Evolutionary conservation across 306 rosid species (phyloP).

Genomic region (Cicer judaicum): DNA sequence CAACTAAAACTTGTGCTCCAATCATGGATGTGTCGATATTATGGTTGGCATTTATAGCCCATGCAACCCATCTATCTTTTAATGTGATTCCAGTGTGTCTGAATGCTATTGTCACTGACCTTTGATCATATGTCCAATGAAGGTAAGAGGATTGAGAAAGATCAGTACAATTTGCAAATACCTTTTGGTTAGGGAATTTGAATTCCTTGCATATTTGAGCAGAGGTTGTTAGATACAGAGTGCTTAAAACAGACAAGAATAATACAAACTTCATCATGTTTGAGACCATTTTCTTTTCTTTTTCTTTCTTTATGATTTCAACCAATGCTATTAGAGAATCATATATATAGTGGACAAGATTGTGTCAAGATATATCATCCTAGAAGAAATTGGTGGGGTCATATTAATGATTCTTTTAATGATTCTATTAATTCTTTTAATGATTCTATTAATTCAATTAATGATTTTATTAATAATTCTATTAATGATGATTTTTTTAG

Average conservation of each 20-base stretch:
- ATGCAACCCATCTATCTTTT: slow-evolving; percentile 61
- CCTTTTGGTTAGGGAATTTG: slow-evolving; percentile 36
- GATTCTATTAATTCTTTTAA: too few relatives aligned
- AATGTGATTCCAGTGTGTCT: slow-evolving; percentile 46
- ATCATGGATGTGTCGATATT: slow-evolving; percentile 40
- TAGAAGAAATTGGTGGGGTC: too few relatives aligned
- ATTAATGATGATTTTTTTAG: too few relatives aligned
- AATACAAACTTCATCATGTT: slow-evolving; percentile 35
- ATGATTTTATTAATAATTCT: too few relatives aligned
- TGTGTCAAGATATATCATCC: too few relatives aligned
- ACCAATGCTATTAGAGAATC: too few relatives aligned
- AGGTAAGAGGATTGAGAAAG: slow-evolving; percentile 59
- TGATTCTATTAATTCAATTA: too few relatives aligned
- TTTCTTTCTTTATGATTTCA: not conserved
- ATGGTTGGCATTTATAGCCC: slow-evolving; percentile 64
- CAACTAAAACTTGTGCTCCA: slow-evolving; percentile 67
- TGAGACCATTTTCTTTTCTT: not conserved
- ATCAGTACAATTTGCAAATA: slow-evolving; percentile 46
- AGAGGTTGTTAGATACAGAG: slow-evolving; percentile 41
- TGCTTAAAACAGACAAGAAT: slow-evolving; percentile 36
- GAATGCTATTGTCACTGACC: slow-evolving; percentile 58
- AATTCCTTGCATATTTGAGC: slow-evolving; percentile 55
- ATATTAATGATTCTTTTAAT: too few relatives aligned
- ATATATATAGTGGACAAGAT: too few relatives aligned
- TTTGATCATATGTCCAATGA: slow-evolving; percentile 55